Base-by-base conservation (phyloP, 2,329 filamentous ascomycete species). In the Parafenestella ontariensis region DNA sequence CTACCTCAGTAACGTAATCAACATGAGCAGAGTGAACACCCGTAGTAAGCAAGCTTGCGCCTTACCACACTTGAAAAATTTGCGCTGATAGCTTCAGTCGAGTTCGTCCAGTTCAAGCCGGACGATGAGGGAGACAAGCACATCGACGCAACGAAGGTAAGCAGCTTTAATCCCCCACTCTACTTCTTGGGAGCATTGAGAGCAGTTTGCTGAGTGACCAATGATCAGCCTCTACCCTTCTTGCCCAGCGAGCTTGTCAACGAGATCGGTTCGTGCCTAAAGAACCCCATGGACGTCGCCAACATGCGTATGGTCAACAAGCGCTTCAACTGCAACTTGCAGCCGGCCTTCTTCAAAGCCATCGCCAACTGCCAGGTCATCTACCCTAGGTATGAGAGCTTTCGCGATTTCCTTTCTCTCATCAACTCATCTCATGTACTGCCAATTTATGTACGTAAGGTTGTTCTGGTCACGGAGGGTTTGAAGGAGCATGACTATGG, bases 401-500 rank as follows among this genome's bases (percentile, higher is more conserved):
- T 50, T 18, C 1, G 20, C 15, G 10, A 36, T 28, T 29, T 44
- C 15, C 23, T 50, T 44, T 23, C 29, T 44, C 39, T 50, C 15
- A 20, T 49, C 15, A 36, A 24, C 6, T 2, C 7, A 33, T 7
- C 5, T 17, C 33, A 2, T 28, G 20, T 36, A 37, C 24, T 37
- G 31, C 29, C 7, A 9, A 9, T 3, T 6, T 33, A 29, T 39
- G 44, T 47, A 39, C 20, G n/a, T 23, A 39, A 37, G 20, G 20
- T 47, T 10, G 33, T 28, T 37, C 11, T 47, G 9, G 33, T 47
- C 18, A 5, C 33, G 15, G 44, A 47, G 44, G 44, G 20, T 8
- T n/a, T 47, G 33, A 15, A 13, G 29, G 36, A 10, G 18, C 52
- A 56, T n/a, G 52, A 55, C 31, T 51, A 52, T 21, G 58, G 56